phyloP scores from a whole-genome alignment of 176 grass and related monocot species.

The Guadua angustifolia region DNA sequence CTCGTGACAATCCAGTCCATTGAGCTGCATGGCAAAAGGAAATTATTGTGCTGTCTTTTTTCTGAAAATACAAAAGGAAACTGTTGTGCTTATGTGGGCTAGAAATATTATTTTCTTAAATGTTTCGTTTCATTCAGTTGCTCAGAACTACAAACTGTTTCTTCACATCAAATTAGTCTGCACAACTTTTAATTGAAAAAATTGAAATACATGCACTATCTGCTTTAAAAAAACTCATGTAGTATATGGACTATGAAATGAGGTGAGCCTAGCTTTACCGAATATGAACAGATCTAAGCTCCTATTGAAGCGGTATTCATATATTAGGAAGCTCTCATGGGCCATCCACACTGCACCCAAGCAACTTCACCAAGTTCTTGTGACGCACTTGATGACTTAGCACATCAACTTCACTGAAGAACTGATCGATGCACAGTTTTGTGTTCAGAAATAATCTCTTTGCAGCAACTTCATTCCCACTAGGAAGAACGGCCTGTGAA shows the following conservation, averaged over 20 bases:
- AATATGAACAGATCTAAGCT: conserved; percentile 67
- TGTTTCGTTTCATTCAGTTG: neutral
- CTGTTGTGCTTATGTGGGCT: neutral
- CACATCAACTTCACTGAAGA: conserved; percentile 64
- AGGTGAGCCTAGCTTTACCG: conserved; percentile 29
- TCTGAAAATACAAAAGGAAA: neutral
- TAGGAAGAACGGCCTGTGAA: conserved; percentile 52
- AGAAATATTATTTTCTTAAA: neutral
- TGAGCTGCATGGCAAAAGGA: neutral
- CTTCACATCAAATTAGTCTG: neutral
- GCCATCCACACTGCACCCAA: conserved; percentile 68
- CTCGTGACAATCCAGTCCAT: neutral
- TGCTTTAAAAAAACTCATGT: neutral
- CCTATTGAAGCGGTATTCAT: conserved; percentile 60
- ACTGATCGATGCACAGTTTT: conserved; percentile 60
- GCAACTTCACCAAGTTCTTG: conserved; percentile 65
- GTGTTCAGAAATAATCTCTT: conserved; percentile 67
- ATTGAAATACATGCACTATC: neutral
- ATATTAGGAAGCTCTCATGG: conserved; percentile 67
- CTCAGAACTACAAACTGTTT: neutral
- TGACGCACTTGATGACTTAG: conserved; percentile 64
- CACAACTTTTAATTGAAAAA: neutral
- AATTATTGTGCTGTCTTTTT: too few species aligned
- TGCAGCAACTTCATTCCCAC: conserved; percentile 61
- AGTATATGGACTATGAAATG: neutral